Evolutionary conservation across 2,329 filamentous ascomycete genomes (phyloP).

Genomic region (Geosmithia morbida): DNA sequence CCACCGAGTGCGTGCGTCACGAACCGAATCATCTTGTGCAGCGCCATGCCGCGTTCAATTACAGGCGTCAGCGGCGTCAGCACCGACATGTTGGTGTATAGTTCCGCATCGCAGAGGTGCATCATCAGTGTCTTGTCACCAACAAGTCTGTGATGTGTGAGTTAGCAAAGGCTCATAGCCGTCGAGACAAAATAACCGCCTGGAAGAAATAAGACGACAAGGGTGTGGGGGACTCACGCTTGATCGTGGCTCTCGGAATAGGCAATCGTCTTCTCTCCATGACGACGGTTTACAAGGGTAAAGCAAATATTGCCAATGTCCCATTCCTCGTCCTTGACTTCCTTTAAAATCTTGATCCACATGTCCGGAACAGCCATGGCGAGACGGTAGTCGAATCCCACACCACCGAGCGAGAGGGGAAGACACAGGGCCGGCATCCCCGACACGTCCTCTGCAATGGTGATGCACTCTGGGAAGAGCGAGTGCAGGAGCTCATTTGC

Average conservation of each 20-base stretch:
- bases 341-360: conserved; percentile 98
- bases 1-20: conserved; percentile 84
- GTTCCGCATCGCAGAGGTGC: conserved; percentile 92
- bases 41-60: conserved; percentile 78
- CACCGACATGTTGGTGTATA: conserved; percentile 96
- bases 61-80: conserved; percentile 71
- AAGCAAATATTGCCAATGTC: conserved; percentile 74
- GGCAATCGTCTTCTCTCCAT: conserved; percentile 96
- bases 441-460: conserved; percentile 92
- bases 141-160: conserved; percentile 48
- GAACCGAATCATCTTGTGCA: conserved; percentile 97
- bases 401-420: conserved; percentile 69
- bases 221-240: conserved; percentile 57
- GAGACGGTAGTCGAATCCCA: conserved; percentile 93
- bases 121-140: conserved; percentile 96
- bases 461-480: conserved; percentile 80
- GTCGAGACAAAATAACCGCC: background rate
- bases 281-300: conserved; percentile 81
- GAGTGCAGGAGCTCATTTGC: conserved; percentile 91
- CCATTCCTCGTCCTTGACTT: conserved; percentile 83
- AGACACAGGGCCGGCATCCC: conserved; percentile 97
- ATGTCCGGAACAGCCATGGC: conserved; percentile 97
- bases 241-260: conserved; percentile 97
- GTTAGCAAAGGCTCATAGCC: background rate
- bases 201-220: background rate